phyloP scores from a whole-genome alignment of 1,284 basidiomycete species.

The Naganishia cerealis region DNA sequence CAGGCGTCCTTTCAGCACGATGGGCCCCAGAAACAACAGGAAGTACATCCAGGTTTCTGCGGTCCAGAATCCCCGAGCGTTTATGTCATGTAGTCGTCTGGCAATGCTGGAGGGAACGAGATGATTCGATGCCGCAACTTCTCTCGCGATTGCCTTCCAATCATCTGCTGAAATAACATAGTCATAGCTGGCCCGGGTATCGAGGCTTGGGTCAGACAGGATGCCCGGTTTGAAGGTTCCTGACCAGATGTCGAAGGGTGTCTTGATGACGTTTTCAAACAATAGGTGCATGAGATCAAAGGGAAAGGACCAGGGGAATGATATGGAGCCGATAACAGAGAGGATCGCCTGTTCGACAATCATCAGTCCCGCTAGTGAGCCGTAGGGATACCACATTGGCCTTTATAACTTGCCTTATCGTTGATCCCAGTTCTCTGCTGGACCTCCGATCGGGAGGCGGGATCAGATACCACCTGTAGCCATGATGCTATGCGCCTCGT shows the following conservation, averaged over 20 bases:
- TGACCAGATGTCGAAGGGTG: neutral
- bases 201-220: no score
- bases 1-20: neutral
- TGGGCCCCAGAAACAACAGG: neutral
- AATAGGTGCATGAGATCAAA: constrained; percentile 4
- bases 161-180: no score
- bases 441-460: no score
- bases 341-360: no score
- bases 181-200: no score
- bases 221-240: no score
- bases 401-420: no score
- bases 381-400: no score
- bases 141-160: neutral
- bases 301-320: constrained; percentile 6
- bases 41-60: neutral
- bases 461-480: no score
- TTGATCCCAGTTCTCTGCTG: no score
- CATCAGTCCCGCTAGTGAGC: no score
- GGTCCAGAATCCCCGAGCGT: neutral
- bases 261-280: constrained; percentile 12
- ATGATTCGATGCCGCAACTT: neutral
- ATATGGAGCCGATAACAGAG: neutral
- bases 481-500: no score
- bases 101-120: neutral
- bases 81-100: neutral